Conservation (phyloP, 345 rosid genomes). For the Schrenkiella parvula region DNA sequence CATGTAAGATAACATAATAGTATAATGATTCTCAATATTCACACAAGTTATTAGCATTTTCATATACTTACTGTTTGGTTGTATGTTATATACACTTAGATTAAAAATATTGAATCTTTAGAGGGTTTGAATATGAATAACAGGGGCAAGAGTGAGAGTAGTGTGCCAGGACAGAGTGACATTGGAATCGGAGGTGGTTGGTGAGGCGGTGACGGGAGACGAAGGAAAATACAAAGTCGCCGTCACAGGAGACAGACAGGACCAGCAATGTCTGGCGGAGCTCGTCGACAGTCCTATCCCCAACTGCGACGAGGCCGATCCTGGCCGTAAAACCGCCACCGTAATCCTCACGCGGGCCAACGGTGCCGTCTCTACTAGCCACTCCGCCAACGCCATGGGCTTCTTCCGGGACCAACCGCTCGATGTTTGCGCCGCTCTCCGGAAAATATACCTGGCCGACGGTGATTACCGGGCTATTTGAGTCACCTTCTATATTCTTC, state of each 20-base stretch:
- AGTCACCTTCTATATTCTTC: background rate
- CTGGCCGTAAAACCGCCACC: constrained; percentile 44
- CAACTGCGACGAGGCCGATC: constrained; percentile 35
- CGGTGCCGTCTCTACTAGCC: constrained; percentile 49
- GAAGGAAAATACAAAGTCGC: constrained; percentile 42
- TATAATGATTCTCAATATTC: background rate
- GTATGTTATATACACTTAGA: background rate
- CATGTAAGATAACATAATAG: background rate
- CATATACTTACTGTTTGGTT: no score
- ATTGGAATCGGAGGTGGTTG: constrained; percentile 23
- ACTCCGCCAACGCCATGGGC: constrained; percentile 62
- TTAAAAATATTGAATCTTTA: background rate
- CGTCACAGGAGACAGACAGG: constrained; percentile 54
- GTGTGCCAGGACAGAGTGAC: constrained; percentile 49
- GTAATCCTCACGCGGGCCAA: constrained; percentile 62
- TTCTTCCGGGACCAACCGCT: constrained; percentile 41
- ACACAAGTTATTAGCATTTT: no score
- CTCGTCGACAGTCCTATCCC: constrained; percentile 50
- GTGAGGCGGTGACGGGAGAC: constrained; percentile 37
- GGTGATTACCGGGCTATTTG: constrained; percentile 32
- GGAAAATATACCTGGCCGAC: constrained; percentile 34
- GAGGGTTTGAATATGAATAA: background rate
- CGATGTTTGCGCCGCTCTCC: constrained; percentile 45
- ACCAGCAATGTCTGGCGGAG: constrained; percentile 43
- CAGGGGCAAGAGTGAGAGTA: constrained; percentile 56